These are phyloP conservation scores for Auricularia heimuer DNA, from an alignment of 768 basidiomycete species.

Conservation along the genomic window DNA sequence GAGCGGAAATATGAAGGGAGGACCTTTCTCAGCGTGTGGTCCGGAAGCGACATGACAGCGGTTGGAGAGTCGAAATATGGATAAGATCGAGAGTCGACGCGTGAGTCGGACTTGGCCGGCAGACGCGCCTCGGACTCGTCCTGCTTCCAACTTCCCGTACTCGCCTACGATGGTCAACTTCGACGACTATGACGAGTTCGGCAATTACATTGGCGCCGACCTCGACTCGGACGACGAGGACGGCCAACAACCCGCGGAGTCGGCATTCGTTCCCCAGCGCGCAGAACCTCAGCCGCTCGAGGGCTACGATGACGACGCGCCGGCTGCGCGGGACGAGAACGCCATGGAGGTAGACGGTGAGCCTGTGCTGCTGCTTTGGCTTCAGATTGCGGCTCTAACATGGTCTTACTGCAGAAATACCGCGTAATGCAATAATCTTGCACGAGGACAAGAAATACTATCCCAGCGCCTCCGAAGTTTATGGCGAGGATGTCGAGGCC, in stretches of 20 bases:
- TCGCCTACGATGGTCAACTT: conserved; percentile 15
- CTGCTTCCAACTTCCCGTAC: neutral
- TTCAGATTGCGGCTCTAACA: no score
- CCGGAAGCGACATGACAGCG: conserved; percentile 34
- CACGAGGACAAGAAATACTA: conserved; percentile 99
- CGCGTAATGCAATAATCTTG: conserved; percentile 73
- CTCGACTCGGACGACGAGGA: conserved; percentile 75
- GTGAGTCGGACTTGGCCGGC: neutral
- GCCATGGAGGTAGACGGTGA: conserved; percentile 83
- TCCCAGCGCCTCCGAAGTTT: conserved; percentile 82
- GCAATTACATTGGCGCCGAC: conserved; percentile 96
- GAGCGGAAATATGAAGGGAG: neutral
- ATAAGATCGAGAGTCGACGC: conserved; percentile 9
- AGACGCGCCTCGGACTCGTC: conserved; percentile 12
- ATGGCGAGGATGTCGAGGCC: conserved; percentile 90
- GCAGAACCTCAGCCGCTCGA: conserved; percentile 50
- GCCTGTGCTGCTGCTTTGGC: conserved; percentile 1
- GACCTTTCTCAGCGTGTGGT: conserved; percentile 79
- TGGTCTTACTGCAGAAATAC: conserved; percentile 42
- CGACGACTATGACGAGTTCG: conserved; percentile 87
- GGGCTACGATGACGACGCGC: conserved; percentile 71
- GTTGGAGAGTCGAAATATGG: conserved; percentile 33
- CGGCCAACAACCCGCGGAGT: conserved; percentile 30
- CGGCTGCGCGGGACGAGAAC: conserved; percentile 35
- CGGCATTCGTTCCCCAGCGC: conserved; percentile 30